A percentile compares a stretch with the other conserved stretches of the same genome.
These are phyloP conservation scores for Solioccasus polychromus DNA, from an alignment of 768 basidiomycete species.

Conservation along the genomic window DNA sequence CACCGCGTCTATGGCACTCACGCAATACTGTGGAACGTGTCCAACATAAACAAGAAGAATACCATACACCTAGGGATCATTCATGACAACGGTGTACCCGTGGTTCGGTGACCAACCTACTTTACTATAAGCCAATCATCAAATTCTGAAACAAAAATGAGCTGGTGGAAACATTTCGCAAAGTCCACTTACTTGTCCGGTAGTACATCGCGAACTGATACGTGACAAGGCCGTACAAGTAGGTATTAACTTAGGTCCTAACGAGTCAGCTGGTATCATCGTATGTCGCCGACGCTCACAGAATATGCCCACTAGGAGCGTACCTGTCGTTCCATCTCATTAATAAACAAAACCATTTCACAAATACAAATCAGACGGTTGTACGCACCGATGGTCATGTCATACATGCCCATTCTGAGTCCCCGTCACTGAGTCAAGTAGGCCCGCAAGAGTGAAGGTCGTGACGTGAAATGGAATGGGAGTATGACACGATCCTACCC, in stretches of 20 bases:
- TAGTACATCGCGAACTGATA: conserved; percentile 42
- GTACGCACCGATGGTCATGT: conserved; percentile 6
- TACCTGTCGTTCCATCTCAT: conserved; percentile 9
- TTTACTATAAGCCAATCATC: conserved; percentile 11
- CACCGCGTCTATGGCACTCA: neutral
- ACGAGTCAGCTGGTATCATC: neutral
- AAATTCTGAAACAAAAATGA: conserved; percentile 5
- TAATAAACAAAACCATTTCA: neutral
- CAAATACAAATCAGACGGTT: neutral
- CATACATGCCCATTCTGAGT: conserved; percentile 5
- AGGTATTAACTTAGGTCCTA: conserved; percentile 21
- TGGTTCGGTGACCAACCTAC: neutral
- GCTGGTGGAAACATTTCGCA: neutral
- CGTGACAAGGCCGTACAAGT: conserved; percentile 40
- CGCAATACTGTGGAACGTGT: conserved; percentile 19
- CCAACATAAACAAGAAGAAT: conserved; percentile 16
- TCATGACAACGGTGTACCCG: neutral
- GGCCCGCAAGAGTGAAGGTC: too few species aligned
- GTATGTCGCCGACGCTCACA: conserved; percentile 9
- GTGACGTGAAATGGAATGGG: too few species aligned
- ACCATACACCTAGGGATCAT: conserved; percentile 12
- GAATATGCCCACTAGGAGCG: conserved; percentile 20
- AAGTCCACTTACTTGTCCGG: conserved; percentile 13
- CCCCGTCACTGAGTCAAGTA: neutral
- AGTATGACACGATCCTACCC: too few species aligned